Percentiles rank a stretch among this genome's conserved stretches.
Evolutionary conservation across 257 asterid species (phyloP).

Genomic region (Nicotiana sylvestris): DNA sequence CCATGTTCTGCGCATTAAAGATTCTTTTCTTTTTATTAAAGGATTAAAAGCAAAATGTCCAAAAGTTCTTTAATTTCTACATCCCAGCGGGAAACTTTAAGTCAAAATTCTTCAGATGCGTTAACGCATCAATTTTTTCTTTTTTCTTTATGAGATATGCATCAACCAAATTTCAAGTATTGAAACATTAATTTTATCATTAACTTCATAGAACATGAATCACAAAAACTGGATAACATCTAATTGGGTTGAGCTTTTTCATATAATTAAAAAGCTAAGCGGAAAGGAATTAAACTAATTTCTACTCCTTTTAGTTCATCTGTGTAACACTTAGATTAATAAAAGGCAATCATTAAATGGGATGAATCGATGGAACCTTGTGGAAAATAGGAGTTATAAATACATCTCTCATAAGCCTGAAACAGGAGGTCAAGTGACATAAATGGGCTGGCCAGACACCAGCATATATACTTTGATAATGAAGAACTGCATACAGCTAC

Average conservation of each 20-base stretch:
- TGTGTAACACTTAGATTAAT: background rate
- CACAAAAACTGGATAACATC: too few species aligned
- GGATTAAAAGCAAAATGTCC: too few species aligned
- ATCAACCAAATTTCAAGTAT: background rate
- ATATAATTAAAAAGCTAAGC: background rate
- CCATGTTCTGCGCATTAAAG: too few species aligned
- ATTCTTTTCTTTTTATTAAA: too few species aligned
- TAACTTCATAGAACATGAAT: background rate
- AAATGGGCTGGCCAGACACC: too few species aligned
- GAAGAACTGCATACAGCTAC: background rate
- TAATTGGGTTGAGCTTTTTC: background rate
- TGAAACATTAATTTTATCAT: background rate
- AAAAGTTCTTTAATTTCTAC: too few species aligned
- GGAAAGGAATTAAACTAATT: background rate
- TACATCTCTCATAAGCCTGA: background rate
- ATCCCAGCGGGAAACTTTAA: background rate
- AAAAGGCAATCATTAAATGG: background rate
- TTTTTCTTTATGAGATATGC: background rate
- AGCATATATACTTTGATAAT: background rate
- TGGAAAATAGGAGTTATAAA: background rate
- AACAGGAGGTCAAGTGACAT: background rate
- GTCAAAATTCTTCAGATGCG: background rate
- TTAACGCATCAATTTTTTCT: background rate
- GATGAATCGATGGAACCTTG: background rate
- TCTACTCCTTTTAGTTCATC: background rate